These are phyloP conservation scores for Ricinus communis DNA, from an alignment of 345 rosid genomes.

Conservation along the genomic window DNA sequence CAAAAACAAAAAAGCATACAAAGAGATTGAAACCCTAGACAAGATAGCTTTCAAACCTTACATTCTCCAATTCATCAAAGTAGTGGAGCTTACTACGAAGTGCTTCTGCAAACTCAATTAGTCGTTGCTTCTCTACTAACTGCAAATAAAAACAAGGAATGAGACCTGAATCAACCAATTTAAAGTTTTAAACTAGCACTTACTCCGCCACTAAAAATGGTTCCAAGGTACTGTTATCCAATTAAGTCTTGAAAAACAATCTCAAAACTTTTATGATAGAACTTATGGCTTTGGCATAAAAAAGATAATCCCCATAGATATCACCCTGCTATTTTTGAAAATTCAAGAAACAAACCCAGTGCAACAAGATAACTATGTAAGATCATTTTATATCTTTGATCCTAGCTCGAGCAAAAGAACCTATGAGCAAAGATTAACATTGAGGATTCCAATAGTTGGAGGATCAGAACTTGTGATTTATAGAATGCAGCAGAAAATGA, in stretches of 20 bases:
- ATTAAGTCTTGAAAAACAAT: background rate
- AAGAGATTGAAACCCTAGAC: constrained; percentile 20
- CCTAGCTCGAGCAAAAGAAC: background rate
- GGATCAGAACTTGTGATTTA: background rate
- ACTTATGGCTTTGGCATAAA: background rate
- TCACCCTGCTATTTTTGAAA: background rate
- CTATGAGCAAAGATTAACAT: no score
- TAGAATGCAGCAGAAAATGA: background rate
- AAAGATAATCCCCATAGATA: background rate
- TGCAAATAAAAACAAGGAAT: constrained; percentile 31
- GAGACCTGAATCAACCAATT: constrained; percentile 10
- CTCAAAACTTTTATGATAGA: background rate
- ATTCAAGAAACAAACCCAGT: background rate
- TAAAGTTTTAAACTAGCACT: background rate
- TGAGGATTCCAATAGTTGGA: no score
- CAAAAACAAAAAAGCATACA: constrained; percentile 10
- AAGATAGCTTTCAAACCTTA: constrained; percentile 69
- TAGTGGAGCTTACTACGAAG: constrained; percentile 87
- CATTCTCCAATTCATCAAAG: constrained; percentile 99
- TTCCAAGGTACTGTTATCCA: background rate
- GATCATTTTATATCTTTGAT: background rate
- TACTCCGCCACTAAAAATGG: background rate
- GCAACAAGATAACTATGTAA: background rate
- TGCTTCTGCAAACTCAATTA: constrained; percentile 91
- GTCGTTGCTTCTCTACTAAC: constrained; percentile 85